Base-by-base conservation (phyloP, 345 rosid genomes). In the Eutrema yunnanense region DNA sequence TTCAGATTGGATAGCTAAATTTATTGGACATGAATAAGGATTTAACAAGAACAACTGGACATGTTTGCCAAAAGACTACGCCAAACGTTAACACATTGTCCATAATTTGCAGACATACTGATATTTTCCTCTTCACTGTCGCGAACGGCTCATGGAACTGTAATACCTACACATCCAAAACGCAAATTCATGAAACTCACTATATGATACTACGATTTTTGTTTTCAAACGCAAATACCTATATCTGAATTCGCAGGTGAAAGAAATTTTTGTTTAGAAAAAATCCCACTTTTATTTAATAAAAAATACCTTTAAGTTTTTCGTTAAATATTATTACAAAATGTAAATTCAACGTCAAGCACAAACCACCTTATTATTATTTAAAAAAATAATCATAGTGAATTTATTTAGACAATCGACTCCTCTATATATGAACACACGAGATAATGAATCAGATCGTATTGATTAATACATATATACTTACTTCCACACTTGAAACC, bases 401-500 rank as follows among this genome's bases (percentile, higher is more conserved):
- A 37, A 33, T 33, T 33, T 33, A 40, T 40, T 40, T 37, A 40
- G 11, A 8, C 42, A 40, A 9, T 33, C 6, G 5, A 37, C 41
- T 5, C 38, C 8, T 6, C 1, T 34, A 34, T 6, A 34, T 2
- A 6, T 2, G 8, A 2, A 40, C 3, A 30, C 32, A 30, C 32
- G 32, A 38, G 11, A 38, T 38, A 38, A 38, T 8, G 9, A 38
- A 38, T 9, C 10, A 38, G 10, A 38, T 40, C 4, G 9, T 9
- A 10, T 19, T 38, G 14, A 16, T 9, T 22, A 2, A 38, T 59
- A 62, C 4, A 48, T 44, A n/a, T 41, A 11, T 4, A 65, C 70
- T 65, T 65, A 65, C 70, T 65, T 48, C 70, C 70, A 49, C 70
- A 65, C 22, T 65, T 65, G 11, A 41, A 32, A 11, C 70, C 70